These are phyloP conservation scores for Crucibulum parvulum DNA, from an alignment of 1,284 basidiomycete species.

Conservation along the genomic window DNA sequence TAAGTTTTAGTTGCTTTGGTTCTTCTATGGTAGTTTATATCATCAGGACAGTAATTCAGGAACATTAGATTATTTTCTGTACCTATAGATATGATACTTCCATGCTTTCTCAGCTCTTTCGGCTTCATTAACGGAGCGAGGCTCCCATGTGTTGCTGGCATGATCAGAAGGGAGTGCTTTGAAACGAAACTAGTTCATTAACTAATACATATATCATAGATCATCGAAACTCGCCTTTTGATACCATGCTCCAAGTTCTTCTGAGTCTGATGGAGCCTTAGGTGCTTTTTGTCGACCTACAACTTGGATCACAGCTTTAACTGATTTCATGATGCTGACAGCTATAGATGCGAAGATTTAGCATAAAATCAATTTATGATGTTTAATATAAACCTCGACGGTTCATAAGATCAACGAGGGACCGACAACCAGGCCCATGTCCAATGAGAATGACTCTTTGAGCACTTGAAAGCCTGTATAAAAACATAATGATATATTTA, in stretches of 20 bases:
- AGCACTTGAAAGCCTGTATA: slow-evolving; percentile 70
- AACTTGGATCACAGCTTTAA: slow-evolving; percentile 80
- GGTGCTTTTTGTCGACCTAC: slow-evolving; percentile 72
- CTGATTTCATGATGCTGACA: slow-evolving; percentile 61
- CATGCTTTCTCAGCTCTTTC: slow-evolving; percentile 61
- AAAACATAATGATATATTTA: neutral
- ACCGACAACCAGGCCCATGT: slow-evolving; percentile 83
- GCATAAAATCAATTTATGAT: neutral
- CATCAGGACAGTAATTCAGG: slow-evolving; percentile 3
- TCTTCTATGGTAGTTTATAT: slow-evolving; percentile 50
- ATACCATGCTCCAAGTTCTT: slow-evolving; percentile 70
- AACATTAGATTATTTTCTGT: slow-evolving; percentile 13
- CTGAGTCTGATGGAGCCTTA: slow-evolving; percentile 54
- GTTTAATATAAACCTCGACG: slow-evolving; percentile 59
- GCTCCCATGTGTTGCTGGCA: slow-evolving; percentile 63
- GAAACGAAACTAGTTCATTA: slow-evolving; percentile 7
- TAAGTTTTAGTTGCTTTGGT: slow-evolving; percentile 64
- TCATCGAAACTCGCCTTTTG: slow-evolving; percentile 47
- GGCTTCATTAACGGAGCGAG: slow-evolving; percentile 56
- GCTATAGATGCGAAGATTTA: slow-evolving; percentile 29
- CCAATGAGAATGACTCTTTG: slow-evolving; percentile 84
- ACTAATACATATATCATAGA: neutral
- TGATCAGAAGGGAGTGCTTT: slow-evolving; percentile 71
- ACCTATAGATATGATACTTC: slow-evolving; percentile 65
- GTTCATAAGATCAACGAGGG: slow-evolving; percentile 78